Conservation (phyloP, 306 rosid genomes). For the Quercus suber region DNA sequence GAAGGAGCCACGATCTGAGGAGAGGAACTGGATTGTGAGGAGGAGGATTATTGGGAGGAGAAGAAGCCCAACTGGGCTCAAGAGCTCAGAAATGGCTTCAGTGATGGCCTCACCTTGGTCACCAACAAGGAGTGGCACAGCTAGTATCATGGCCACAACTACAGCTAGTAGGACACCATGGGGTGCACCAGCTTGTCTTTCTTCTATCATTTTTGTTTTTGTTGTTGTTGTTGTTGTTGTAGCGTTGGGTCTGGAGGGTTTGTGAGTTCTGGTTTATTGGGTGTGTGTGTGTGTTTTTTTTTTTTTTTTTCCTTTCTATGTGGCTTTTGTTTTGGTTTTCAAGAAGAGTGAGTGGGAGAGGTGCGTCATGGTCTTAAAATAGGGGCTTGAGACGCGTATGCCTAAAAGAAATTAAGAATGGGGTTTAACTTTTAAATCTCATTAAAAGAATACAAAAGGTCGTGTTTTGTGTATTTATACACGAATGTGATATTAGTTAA, state of each 20-base stretch:
- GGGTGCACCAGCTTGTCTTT: slow-evolving; percentile 64
- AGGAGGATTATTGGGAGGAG: slow-evolving; percentile 84
- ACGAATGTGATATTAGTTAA: too few species aligned
- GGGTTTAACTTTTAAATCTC: too few species aligned
- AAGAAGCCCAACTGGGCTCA: slow-evolving; percentile 79
- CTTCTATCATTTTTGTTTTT: slow-evolving; percentile 36
- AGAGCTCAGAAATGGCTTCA: slow-evolving; percentile 64
- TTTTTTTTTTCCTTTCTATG: too few species aligned
- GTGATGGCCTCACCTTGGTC: slow-evolving; percentile 81
- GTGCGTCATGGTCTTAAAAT: background rate
- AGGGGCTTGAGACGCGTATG: background rate
- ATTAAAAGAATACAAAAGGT: too few species aligned
- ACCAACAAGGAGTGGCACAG: slow-evolving; percentile 60
- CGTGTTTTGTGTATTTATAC: too few species aligned
- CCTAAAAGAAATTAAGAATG: too few species aligned
- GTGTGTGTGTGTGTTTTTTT: too few species aligned
- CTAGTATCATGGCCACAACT: slow-evolving; percentile 56
- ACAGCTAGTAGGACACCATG: slow-evolving; percentile 64
- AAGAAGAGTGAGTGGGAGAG: background rate
- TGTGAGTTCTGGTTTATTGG: background rate
- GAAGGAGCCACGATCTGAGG: slow-evolving; percentile 81
- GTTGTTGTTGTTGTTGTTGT: too few species aligned
- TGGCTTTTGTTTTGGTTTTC: background rate
- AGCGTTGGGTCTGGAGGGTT: background rate
- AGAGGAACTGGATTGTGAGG: slow-evolving; percentile 80